These are phyloP conservation scores for Scutellaria minor DNA, from an alignment of 257 asterid species.

Conservation along the genomic window DNA sequence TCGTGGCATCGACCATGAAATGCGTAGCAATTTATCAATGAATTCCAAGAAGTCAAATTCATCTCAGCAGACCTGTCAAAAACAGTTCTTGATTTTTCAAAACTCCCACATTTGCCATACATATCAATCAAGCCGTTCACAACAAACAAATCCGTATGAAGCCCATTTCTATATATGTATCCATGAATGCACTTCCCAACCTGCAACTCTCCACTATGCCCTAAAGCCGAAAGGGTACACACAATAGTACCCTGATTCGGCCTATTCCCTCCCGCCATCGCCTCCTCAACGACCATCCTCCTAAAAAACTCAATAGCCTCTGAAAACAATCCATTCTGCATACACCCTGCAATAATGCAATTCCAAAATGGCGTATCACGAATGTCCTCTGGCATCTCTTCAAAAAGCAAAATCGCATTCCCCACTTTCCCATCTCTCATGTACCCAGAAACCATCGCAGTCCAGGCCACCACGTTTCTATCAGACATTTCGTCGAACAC, in stretches of 20 bases:
- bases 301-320: slow-evolving; percentile 68
- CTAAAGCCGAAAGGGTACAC: slow-evolving; percentile 71
- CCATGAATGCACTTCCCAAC: slow-evolving; percentile 80
- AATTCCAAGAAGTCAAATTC: slow-evolving; percentile 71
- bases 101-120: slow-evolving; percentile 89
- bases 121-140: slow-evolving; percentile 71
- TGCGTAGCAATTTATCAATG: slow-evolving; percentile 75
- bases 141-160: slow-evolving; percentile 47
- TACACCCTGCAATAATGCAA: slow-evolving; percentile 71
- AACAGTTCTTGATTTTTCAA: slow-evolving; percentile 55
- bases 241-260: slow-evolving; percentile 75
- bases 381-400: slow-evolving; percentile 56
- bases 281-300: slow-evolving; percentile 66
- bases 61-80: slow-evolving; percentile 47
- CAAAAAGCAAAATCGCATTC: slow-evolving; percentile 67
- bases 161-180: slow-evolving; percentile 47
- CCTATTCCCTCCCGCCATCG: slow-evolving; percentile 38
- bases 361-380: slow-evolving; percentile 85
- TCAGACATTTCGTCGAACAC: slow-evolving; percentile 79
- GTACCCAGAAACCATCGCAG: slow-evolving; percentile 84
- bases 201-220: slow-evolving; percentile 67
- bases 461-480: slow-evolving; percentile 71
- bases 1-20: slow-evolving; percentile 60
- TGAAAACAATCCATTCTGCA: slow-evolving; percentile 72
- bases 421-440: slow-evolving; percentile 62